Evolutionary conservation across 2,329 filamentous ascomycete species (phyloP), one percentile per base, ranked within the genome.

Genomic region (Pleoardoris graminearum): DNA sequence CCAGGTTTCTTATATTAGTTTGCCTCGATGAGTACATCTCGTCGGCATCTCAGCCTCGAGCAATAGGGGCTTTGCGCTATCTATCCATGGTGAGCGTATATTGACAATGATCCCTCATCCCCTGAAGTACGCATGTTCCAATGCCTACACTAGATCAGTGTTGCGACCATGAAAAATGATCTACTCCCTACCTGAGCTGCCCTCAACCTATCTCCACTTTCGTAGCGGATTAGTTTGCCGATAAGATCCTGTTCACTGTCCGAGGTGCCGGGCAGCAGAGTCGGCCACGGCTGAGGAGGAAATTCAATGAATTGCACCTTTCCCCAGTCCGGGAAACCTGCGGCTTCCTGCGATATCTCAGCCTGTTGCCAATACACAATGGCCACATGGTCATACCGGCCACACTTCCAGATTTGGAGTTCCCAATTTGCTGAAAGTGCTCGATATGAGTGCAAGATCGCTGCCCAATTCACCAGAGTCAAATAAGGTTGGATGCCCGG

Each of bases 391-490:
- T 69, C 80, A 61, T 72, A 85, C 90, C 2, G 94, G 94, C 94
- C 94, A 99, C 0, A 79, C 85, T 47, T 86, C 78, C n/a, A 80
- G 74, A 38, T 88, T 88, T 0, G 94, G 94, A 1, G 92, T 97
- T 1, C 95, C 95, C 6, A 99, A 74, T 0, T 88, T 95, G 74
- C 89, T 87, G 76, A 99, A 97, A 30, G 97, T 93, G 66, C 91
- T 96, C 48, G 92, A 81, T 51, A 99, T 93, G 45, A 99, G 79
- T 0, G 90, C 89, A 33, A 99, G 79, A 74, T 99, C 94, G 67
- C 90, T 97, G 0, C 95, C 94, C 45, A 97, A 82, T 62, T 96
- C 90, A 1, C 91, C 89, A 3, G 91, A 90, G 68, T 94, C 88
- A 62, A 99, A 97, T 0, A 97, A 78, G 0, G 88, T 81, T 54